Evolutionary conservation across 345 rosid species (phyloP).

Genomic region (Eutrema yunnanense): DNA sequence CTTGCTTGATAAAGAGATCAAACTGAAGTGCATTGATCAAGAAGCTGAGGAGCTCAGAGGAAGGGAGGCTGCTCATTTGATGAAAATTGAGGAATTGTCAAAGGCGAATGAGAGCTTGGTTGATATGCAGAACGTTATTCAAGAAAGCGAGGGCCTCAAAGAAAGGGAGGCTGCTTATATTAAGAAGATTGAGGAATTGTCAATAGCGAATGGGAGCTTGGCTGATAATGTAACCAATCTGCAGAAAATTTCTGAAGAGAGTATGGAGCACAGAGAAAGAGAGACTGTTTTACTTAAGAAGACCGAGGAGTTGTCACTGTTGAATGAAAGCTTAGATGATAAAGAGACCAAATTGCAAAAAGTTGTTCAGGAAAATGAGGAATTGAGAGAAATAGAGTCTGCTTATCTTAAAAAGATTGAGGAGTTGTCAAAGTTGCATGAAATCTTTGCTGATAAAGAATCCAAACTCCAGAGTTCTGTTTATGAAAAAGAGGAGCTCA

Average conservation of each 20-base stretch:
- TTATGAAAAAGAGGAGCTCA: constrained; percentile 45
- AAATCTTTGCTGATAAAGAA: constrained; percentile 37
- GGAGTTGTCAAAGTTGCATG: constrained; percentile 14
- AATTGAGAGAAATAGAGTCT: constrained; percentile 51
- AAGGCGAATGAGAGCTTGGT: neutral
- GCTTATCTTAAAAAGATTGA: constrained; percentile 39
- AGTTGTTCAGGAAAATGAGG: constrained; percentile 34
- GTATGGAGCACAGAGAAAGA: constrained; percentile 41
- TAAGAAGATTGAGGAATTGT: constrained; percentile 58
- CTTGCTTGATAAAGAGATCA: constrained; percentile 59
- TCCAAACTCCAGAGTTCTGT: constrained; percentile 49
- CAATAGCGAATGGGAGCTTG: constrained; percentile 61
- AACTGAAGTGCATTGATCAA: constrained; percentile 49
- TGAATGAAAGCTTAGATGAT: constrained; percentile 10
- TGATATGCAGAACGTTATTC: neutral
- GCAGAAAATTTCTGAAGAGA: constrained; percentile 54
- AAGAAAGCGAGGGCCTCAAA: constrained; percentile 59
- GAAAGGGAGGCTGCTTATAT: constrained; percentile 47
- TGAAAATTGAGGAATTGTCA: constrained; percentile 20
- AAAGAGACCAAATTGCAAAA: constrained; percentile 44
- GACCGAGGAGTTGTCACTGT: constrained; percentile 1
- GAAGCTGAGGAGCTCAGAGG: constrained; percentile 15
- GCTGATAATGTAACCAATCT: constrained; percentile 45
- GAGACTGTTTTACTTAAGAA: constrained; percentile 13
- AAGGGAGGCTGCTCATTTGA: constrained; percentile 22